These are phyloP conservation scores for Cephalotrichum gorgonifer DNA, from an alignment of 2,329 filamentous ascomycete genomes.

Conservation along the genomic window DNA sequence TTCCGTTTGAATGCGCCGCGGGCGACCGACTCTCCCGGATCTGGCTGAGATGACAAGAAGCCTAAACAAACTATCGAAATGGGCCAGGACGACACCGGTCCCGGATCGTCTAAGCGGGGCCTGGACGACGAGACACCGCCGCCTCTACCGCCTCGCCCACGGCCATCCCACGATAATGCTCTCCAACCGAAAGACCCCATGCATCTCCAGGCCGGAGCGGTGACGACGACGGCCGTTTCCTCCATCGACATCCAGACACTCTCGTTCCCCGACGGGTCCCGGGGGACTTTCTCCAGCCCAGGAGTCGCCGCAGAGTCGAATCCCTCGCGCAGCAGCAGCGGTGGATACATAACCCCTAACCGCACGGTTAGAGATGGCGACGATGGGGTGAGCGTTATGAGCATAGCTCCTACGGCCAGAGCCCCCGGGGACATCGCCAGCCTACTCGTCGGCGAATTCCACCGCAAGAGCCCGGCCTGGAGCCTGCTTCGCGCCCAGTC, in stretches of 20 bases:
- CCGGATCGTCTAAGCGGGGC: conserved; percentile 1
- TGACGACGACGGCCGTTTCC: conserved; percentile 82
- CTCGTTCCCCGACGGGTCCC: conserved; percentile 58
- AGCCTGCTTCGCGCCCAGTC: conserved; percentile 54
- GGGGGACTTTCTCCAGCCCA: conserved; percentile 48
- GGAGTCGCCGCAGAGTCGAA: conserved; percentile 24
- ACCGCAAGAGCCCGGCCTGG: conserved; percentile 58
- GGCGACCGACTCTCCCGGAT: neutral
- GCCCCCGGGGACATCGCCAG: conserved; percentile 68
- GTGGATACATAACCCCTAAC: conserved; percentile 26
- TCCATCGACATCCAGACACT: conserved; percentile 71
- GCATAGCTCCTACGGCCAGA: conserved; percentile 53
- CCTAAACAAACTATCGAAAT: neutral
- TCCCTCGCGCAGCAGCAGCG: conserved; percentile 20
- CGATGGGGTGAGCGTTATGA: conserved; percentile 56
- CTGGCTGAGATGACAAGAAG: conserved; percentile 2
- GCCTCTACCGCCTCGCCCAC: conserved; percentile 43
- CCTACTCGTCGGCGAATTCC: conserved; percentile 62
- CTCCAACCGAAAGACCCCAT: neutral
- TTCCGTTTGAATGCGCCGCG: too few relatives aligned
- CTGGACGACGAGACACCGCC: conserved; percentile 30
- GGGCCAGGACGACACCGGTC: conserved; percentile 3
- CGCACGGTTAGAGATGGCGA: conserved; percentile 38
- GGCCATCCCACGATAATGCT: conserved; percentile 17
- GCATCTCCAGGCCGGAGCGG: conserved; percentile 52